phyloP scores from a whole-genome alignment of 1,284 basidiomycete species.

The Ustilago loliicola region DNA sequence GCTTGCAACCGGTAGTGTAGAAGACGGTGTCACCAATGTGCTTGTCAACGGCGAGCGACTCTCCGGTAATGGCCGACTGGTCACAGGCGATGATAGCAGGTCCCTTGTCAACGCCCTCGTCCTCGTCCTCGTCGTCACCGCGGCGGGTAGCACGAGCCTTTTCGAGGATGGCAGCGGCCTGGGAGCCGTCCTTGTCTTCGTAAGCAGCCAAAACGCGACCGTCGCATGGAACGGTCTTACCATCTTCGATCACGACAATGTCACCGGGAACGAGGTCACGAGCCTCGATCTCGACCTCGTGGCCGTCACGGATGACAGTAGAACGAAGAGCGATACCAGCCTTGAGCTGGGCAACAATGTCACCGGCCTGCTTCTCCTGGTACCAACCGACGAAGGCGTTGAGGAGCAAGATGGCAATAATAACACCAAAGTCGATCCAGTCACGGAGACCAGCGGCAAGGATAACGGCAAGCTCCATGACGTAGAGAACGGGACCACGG shows the following conservation, averaged over 20 bases:
- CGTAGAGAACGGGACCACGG: slow-evolving; percentile 71
- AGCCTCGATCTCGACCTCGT: slow-evolving; percentile 74
- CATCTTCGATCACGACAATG: slow-evolving; percentile 73
- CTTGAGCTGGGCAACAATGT: slow-evolving; percentile 75
- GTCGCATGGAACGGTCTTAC: slow-evolving; percentile 75
- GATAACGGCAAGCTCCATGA: slow-evolving; percentile 71
- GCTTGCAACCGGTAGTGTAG: slow-evolving; percentile 73
- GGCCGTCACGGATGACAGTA: slow-evolving; percentile 72
- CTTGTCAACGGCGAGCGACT: slow-evolving; percentile 76
- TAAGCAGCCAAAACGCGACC: slow-evolving; percentile 74
- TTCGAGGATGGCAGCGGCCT: slow-evolving; percentile 67
- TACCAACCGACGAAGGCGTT: slow-evolving; percentile 77
- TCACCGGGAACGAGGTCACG: slow-evolving; percentile 76
- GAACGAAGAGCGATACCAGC: slow-evolving; percentile 75
- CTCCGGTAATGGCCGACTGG: slow-evolving; percentile 75
- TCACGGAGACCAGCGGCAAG: slow-evolving; percentile 72
- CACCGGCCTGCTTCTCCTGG: slow-evolving; percentile 75
- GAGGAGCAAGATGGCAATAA: slow-evolving; percentile 71
- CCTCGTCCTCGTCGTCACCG: slow-evolving; percentile 71
- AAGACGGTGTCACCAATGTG: slow-evolving; percentile 74
- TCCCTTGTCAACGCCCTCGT: slow-evolving; percentile 72
- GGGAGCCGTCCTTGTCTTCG: slow-evolving; percentile 69
- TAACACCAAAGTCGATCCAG: slow-evolving; percentile 75
- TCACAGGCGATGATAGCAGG: slow-evolving; percentile 74
- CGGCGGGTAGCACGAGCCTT: slow-evolving; percentile 65